These are phyloP conservation scores for Suillus sp. DNA, from an alignment of 768 basidiomycete genomes.

Conservation along the genomic window DNA sequence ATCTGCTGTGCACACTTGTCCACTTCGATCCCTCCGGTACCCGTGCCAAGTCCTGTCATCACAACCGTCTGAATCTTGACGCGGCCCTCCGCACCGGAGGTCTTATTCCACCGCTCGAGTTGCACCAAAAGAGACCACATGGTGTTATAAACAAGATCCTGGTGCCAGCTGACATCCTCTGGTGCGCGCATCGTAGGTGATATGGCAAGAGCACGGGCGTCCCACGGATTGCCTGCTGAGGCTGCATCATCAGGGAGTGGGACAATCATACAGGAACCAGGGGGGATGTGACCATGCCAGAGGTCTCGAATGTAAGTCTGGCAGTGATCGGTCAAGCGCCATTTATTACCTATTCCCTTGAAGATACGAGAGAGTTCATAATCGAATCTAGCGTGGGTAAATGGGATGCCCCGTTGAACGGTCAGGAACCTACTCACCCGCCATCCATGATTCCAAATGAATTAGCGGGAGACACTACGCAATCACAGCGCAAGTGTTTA, in stretches of 20 bases:
- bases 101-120: slow-evolving; percentile 28
- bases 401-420: not conserved
- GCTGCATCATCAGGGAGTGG: slow-evolving; percentile 7
- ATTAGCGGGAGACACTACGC: slow-evolving; percentile 33
- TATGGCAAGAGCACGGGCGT: slow-evolving; percentile 23
- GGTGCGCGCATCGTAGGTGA: slow-evolving; percentile 38
- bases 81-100: not conserved
- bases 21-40: slow-evolving; percentile 6
- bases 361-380: slow-evolving; percentile 20
- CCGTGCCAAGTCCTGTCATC: slow-evolving; percentile 14
- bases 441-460: slow-evolving; percentile 33
- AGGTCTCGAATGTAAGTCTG: slow-evolving; percentile 21
- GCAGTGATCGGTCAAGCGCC: slow-evolving; percentile 21
- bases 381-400: slow-evolving; percentile 22
- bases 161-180: slow-evolving; percentile 30
- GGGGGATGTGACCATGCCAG: slow-evolving; percentile 26
- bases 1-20: slow-evolving; percentile 14
- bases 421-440: slow-evolving; percentile 19
- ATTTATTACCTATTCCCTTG: slow-evolving; percentile 16
- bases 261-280: slow-evolving; percentile 27
- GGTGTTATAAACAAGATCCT: slow-evolving; percentile 37
- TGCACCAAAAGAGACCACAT: slow-evolving; percentile 34
- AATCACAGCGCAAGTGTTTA: slow-evolving; percentile 17
- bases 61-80: slow-evolving; percentile 6
- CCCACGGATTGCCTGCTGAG: not conserved